Base-by-base conservation (phyloP, 2,329 filamentous ascomycete species). In the Fusarium redolens region DNA sequence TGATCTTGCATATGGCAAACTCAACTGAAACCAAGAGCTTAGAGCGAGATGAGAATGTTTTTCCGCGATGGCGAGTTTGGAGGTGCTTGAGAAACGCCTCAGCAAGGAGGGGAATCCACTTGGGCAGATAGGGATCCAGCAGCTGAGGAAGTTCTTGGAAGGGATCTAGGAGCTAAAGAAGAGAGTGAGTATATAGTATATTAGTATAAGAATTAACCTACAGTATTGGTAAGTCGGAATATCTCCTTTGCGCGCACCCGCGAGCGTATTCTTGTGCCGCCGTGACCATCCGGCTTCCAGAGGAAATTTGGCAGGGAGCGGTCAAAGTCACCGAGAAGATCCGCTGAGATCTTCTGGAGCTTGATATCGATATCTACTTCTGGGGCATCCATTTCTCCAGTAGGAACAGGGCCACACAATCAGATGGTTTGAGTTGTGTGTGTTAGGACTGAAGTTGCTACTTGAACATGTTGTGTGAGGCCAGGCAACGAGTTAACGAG, bases 61-160 rank as follows among this genome's bases (percentile, higher is more conserved):
- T 87, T 77, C 78, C 83, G 67, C 80, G 80, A 74, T 80, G 83
- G 79, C 83, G 81, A 54, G 81, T 82, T 71, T 84, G 84, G 13
- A 95, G 83, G 76, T 90, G 91, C 60, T 90, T 88, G 25, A 97
- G 84, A 77, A 96, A 97, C 22, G 93, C 92, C 77, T 92, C 88
- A 31, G 94, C 91, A 40, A 98, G 86, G 44, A 89, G 85, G 30
- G 93, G 92, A 55, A 98, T 86, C 81, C 97, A 91, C 71, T 84
- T 87, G 56, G 92, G 91, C 45, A 99, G 87, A 81, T 96, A 89
- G 14, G 94, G 90, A 82, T 99, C 96, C 31, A 99, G 88, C 43
- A 98, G 88, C 81, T 99, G 96, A 22, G 96, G 96, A 73, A 97
- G 92, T 85, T 98, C 95, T 86, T 98, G 96, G 76, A 98, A 99